These are phyloP conservation scores for Serendipita sp. DNA, from an alignment of 768 basidiomycete genomes.

Conservation along the genomic window DNA sequence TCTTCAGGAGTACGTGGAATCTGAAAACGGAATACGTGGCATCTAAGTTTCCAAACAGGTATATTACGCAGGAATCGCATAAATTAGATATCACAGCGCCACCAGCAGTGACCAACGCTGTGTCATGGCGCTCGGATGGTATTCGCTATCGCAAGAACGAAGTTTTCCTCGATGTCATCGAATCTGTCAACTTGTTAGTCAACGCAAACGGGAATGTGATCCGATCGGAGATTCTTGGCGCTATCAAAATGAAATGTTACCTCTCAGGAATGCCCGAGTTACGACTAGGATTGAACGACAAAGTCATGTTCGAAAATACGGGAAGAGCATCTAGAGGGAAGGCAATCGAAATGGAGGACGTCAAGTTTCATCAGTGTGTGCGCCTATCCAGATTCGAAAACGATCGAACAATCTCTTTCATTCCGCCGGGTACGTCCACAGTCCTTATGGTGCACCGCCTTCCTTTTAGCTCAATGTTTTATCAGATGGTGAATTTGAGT, in stretches of 20 bases:
- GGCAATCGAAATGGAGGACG: conserved; percentile 98
- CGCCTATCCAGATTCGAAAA: conserved; percentile 95
- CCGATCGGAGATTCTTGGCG: conserved; percentile 93
- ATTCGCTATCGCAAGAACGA: conserved; percentile 98
- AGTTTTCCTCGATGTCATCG: conserved; percentile 96
- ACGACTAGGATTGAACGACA: conserved; percentile 89
- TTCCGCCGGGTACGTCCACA: conserved; percentile 43
- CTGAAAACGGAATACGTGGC: neutral
- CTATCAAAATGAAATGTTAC: conserved; percentile 99
- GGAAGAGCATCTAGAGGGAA: conserved; percentile 93
- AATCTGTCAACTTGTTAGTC: conserved; percentile 91
- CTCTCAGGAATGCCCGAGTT: conserved; percentile 99
- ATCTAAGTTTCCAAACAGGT: conserved; percentile 30
- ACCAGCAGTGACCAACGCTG: conserved; percentile 95
- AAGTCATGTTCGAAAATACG: conserved; percentile 98
- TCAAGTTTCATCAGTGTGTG: conserved; percentile 99
- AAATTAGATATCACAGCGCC: conserved; percentile 87
- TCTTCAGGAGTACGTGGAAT: conserved; percentile 63
- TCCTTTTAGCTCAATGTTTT: neutral
- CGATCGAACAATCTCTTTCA: conserved; percentile 97
- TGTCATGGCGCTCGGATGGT: conserved; percentile 96
- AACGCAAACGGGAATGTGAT: conserved; percentile 96
- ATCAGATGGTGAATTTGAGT: conserved; percentile 93
- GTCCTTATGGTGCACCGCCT: neutral
- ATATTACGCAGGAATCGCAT: conserved; percentile 97